A percentile compares a stretch with the other conserved stretches of the same genome.
Evolutionary conservation across 495 filamentous ascomycete species (phyloP).

Genomic region (Halenospora varia): DNA sequence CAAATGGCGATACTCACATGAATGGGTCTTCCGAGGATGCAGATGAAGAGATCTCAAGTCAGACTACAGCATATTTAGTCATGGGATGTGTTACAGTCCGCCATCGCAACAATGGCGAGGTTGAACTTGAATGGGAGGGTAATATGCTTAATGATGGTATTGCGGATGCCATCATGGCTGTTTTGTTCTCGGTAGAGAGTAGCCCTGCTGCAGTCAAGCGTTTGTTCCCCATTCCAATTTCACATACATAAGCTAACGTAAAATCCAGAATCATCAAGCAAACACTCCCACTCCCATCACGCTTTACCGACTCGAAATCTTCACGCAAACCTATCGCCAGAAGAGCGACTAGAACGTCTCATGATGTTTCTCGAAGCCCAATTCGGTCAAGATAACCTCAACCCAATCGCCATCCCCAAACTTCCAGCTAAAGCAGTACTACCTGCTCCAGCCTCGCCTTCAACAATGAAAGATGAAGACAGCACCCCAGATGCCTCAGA

Average conservation of each 20-base stretch:
- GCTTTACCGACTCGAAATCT: slow-evolving; percentile 54
- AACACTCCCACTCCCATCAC: slow-evolving; percentile 58
- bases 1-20: slow-evolving; percentile 42
- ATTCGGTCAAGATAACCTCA: slow-evolving; percentile 74
- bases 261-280: slow-evolving; percentile 41
- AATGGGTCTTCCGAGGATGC: slow-evolving; percentile 46
- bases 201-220: slow-evolving; percentile 92
- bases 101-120: slow-evolving; percentile 64
- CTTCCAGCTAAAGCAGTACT: slow-evolving; percentile 28
- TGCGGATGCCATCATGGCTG: slow-evolving; percentile 90
- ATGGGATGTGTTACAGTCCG: slow-evolving; percentile 87
- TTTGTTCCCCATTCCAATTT: slow-evolving; percentile 36
- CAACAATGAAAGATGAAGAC: slow-evolving; percentile 23
- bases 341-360: slow-evolving; percentile 75
- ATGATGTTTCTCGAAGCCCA: slow-evolving; percentile 97
- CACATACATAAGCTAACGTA: slow-evolving; percentile 1
- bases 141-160: slow-evolving; percentile 97
- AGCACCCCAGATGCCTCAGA: slow-evolving; percentile 33
- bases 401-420: slow-evolving; percentile 68
- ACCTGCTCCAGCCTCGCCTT: slow-evolving; percentile 13
- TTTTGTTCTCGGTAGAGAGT: slow-evolving; percentile 83
- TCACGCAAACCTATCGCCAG: slow-evolving; percentile 63
- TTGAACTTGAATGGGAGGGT: slow-evolving; percentile 95
- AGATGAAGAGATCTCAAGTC: slow-evolving; percentile 52
- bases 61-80: slow-evolving; percentile 63